phyloP scores from a whole-genome alignment of 1,284 basidiomycete species.

The Ceratobasidium sp. region DNA sequence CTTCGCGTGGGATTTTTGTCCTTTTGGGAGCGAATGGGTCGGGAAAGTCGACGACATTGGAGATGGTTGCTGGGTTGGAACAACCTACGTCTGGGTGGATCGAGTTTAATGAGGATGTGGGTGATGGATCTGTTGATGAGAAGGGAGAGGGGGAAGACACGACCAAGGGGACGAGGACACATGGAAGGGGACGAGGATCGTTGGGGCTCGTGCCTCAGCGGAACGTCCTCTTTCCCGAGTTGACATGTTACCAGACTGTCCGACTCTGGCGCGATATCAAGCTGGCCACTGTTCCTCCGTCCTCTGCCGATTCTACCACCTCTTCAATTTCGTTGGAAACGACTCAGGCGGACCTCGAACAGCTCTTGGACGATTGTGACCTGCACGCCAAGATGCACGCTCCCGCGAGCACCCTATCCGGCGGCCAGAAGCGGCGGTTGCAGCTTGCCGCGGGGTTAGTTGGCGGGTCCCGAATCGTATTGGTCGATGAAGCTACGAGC shows the following conservation, averaged over 20 bases:
- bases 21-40: conserved; percentile 73
- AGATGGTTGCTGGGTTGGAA: conserved; percentile 71
- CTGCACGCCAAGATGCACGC: conserved; percentile 72
- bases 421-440: conserved; percentile 84
- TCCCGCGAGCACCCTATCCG: conserved; percentile 72
- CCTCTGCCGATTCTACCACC: not conserved
- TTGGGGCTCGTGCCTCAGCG: conserved; percentile 84
- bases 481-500: conserved; percentile 79
- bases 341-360: conserved; percentile 64
- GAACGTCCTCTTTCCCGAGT: conserved; percentile 82
- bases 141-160: not conserved
- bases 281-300: conserved; percentile 59
- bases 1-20: conserved; percentile 76
- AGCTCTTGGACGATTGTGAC: conserved; percentile 75
- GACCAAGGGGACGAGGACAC: conserved; percentile 30
- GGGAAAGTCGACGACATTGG: conserved; percentile 80
- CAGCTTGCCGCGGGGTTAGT: conserved; percentile 81
- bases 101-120: conserved; percentile 67
- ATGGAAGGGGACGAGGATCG: conserved; percentile 61
- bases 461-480: conserved; percentile 71
- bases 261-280: conserved; percentile 80
- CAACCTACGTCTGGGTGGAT: conserved; percentile 69
- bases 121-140: conserved; percentile 48
- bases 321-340: not conserved
- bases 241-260: conserved; percentile 78